Evolutionary conservation across 768 basidiomycete species (phyloP), one percentile per base, ranked within the genome.

Genomic region (Suillus variegatus): DNA sequence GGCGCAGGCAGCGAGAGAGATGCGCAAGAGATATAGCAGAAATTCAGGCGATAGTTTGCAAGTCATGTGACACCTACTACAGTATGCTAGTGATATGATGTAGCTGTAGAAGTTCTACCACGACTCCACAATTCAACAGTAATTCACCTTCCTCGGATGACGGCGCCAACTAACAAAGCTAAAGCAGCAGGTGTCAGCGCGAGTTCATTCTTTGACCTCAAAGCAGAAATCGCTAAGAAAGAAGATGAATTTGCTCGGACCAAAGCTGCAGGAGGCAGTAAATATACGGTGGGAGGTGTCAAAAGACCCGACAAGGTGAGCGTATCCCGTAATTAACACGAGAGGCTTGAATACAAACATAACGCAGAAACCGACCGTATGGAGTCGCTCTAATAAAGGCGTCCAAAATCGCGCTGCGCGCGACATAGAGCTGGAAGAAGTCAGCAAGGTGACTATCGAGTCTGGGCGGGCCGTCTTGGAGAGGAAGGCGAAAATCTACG

Each of bases 141-240:
- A 28, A 63, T 36, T 60, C 35, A 40, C 13, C 16, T 32, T 64
- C 36, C 38, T n/a, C 12, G 32, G 28, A 83, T 85, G 25, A 83
- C 85, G 85, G 78, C 82, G 13, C 83, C 86, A 43, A 76, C 80
- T 6, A 83, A 80, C 74, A 76, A 89, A 74, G 82, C 87, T 0
- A 90, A 85, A 72, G 88, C 87, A 18, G 85, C 87, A 44, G 90
- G 90, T 9, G 82, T 92, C 71, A 91, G 86, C 66, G 82, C 89
- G 5, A 84, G 83, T 65, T 92, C 93, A 0, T 92, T 94, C 75
- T 85, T 93, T n/a, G 91, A 94, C 71, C 86, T 95, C 51, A 92
- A 90, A 67, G 88, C 84, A 9, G 80, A 85, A 62, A 74, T 87
- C 2, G 78, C 78, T 1, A 82, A 80, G 66, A 75, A 80, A 62